Conservation (phyloP, 768 basidiomycete species). For the Lactarius sanguifluus region DNA sequence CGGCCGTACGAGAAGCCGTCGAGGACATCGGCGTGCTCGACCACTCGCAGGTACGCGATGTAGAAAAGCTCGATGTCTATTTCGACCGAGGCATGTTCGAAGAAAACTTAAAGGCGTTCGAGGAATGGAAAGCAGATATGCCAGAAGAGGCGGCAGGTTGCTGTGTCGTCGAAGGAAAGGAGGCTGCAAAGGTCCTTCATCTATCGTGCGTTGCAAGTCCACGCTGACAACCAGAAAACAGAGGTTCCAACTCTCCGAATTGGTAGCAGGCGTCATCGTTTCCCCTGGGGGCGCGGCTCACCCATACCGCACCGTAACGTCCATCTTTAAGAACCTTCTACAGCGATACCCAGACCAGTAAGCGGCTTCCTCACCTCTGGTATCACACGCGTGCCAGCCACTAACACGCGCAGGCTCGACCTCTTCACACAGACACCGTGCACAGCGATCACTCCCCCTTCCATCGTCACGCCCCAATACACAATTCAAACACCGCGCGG, state of each 20-base stretch:
- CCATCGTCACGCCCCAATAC: conserved; percentile 41
- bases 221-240: conserved; percentile 32
- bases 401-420: conserved; percentile 46
- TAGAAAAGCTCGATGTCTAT: conserved; percentile 60
- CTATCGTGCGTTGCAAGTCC: neutral
- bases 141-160: conserved; percentile 45
- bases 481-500: conserved; percentile 64
- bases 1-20: conserved; percentile 48
- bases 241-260: conserved; percentile 50
- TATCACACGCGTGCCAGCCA: neutral
- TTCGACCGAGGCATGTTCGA: conserved; percentile 44
- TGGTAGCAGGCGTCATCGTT: conserved; percentile 50
- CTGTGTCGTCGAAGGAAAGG: conserved; percentile 36
- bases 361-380: conserved; percentile 25
- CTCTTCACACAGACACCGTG: conserved; percentile 64
- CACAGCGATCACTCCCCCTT: conserved; percentile 46
- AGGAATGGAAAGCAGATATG: conserved; percentile 49
- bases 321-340: conserved; percentile 54
- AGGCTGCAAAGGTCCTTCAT: conserved; percentile 39
- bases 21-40: conserved; percentile 52
- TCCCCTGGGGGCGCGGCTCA: conserved; percentile 63
- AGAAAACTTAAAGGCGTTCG: conserved; percentile 46
- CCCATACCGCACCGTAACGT: conserved; percentile 68
- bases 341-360: conserved; percentile 50
- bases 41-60: conserved; percentile 55